These are phyloP conservation scores for Talaromyces sp. DNA, from an alignment of 2,329 filamentous ascomycete species.

Conservation along the genomic window DNA sequence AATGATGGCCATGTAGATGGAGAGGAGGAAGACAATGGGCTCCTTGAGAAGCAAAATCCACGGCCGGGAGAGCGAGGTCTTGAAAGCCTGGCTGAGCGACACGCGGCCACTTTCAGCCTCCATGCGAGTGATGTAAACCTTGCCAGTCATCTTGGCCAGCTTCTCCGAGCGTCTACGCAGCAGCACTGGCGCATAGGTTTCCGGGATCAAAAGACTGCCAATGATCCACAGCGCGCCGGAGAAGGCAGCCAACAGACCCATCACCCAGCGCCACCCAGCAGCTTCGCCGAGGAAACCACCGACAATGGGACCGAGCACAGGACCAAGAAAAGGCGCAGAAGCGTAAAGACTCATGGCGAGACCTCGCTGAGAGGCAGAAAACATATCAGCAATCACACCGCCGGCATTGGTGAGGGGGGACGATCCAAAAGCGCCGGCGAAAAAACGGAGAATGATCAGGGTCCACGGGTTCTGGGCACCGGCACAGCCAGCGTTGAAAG, in stretches of 20 bases:
- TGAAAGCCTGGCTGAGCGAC: constrained; percentile 33
- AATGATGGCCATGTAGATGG: constrained; percentile 46
- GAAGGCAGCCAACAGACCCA: constrained; percentile 58
- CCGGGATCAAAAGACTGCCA: constrained; percentile 25
- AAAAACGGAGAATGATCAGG: constrained; percentile 62
- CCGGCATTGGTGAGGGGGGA: constrained; percentile 58
- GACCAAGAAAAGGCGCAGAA: constrained; percentile 61
- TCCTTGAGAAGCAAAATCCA: constrained; percentile 44
- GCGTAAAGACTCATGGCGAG: constrained; percentile 59
- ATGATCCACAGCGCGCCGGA: constrained; percentile 52
- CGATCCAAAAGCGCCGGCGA: constrained; percentile 57
- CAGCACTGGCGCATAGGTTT: constrained; percentile 46
- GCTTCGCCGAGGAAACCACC: constrained; percentile 61
- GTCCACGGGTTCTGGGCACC: constrained; percentile 53
- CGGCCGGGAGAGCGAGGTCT: constrained; percentile 45
- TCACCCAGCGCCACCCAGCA: constrained; percentile 64
- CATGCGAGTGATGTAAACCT: constrained; percentile 39
- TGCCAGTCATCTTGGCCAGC: constrained; percentile 45
- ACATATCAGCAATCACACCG: constrained; percentile 59
- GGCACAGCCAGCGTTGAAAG: constrained; percentile 57
- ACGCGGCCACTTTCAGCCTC: constrained; percentile 39
- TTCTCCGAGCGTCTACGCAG: constrained; percentile 45
- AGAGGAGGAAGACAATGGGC: constrained; percentile 46
- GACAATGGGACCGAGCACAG: constrained; percentile 58
- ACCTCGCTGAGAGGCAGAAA: constrained; percentile 48